Evolutionary conservation across 2,329 filamentous ascomycete species (phyloP).

Genomic region (Fusarium zealandicum): DNA sequence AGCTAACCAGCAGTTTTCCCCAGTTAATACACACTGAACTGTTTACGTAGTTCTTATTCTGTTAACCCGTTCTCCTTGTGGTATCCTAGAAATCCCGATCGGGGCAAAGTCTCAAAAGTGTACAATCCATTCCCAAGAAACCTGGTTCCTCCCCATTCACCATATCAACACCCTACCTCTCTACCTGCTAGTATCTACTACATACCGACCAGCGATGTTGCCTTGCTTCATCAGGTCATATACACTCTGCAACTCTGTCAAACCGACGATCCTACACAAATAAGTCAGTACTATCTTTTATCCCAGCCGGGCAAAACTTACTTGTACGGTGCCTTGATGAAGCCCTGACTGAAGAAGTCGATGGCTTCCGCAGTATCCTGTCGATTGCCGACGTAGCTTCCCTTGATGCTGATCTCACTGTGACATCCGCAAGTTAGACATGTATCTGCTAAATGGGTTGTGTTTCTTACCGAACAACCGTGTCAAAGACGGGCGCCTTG

Average conservation of each 20-base stretch:
- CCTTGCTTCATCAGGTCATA: conserved; percentile 74
- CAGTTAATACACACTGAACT: too few species aligned
- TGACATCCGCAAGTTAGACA: conserved; percentile 2
- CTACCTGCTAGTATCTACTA: conserved; percentile 72
- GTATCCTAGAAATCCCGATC: too few species aligned
- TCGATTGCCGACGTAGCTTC: conserved; percentile 88
- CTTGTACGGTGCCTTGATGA: conserved; percentile 86
- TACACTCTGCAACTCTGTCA: conserved; percentile 77
- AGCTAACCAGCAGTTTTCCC: too few species aligned
- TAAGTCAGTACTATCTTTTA: not conserved
- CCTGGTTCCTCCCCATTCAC: too few species aligned
- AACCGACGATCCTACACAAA: conserved; percentile 63
- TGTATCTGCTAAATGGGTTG: rapidly evolving
- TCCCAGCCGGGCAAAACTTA: not conserved
- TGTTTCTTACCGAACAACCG: conserved; percentile 62
- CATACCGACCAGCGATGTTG: conserved; percentile 75
- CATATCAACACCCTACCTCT: too few species aligned
- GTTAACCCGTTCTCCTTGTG: too few species aligned
- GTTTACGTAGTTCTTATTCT: too few species aligned
- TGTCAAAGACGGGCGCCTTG: conserved; percentile 83
- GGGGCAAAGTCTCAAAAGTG: too few species aligned
- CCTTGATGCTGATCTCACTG: conserved; percentile 86
- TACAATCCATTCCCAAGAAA: too few species aligned
- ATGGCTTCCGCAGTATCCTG: conserved; percentile 84
- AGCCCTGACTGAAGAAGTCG: conserved; percentile 81